Evolutionary conservation across 148 eudicot species (phyloP).

Genomic region (Rhododendron williamsianum): DNA sequence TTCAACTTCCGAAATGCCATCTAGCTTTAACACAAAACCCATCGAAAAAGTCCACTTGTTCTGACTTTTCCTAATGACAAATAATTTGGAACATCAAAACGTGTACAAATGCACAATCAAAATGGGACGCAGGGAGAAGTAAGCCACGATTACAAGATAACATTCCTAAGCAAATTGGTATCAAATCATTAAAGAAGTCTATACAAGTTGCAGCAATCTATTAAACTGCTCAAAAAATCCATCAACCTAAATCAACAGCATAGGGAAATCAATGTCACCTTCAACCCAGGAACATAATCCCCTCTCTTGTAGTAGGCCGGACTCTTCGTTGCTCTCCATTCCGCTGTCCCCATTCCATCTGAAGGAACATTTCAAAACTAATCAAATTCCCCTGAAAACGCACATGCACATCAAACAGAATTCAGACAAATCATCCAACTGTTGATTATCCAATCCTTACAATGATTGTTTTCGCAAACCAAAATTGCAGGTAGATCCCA

Average conservation of each 20-base stretch:
- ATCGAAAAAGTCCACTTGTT: neutral
- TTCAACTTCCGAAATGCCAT: neutral
- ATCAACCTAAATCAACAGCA: neutral
- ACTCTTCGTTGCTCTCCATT: constrained; percentile 97
- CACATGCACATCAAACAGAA: neutral
- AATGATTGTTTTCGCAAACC: constrained; percentile 97
- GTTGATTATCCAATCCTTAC: constrained; percentile 26
- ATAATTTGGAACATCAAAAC: neutral
- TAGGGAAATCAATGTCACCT: constrained; percentile 31
- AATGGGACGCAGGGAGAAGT: neutral
- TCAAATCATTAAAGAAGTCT: neutral
- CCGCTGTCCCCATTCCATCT: constrained; percentile 99
- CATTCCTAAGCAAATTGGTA: neutral
- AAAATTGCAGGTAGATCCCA: constrained; percentile 95
- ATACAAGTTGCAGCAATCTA: neutral
- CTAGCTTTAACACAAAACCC: neutral
- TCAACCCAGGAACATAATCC: constrained; percentile 96
- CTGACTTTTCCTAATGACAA: neutral
- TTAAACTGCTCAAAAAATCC: neutral
- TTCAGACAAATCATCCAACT: neutral
- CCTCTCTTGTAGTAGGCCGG: constrained; percentile 96
- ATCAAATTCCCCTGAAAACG: neutral
- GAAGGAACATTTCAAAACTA: constrained; percentile 12
- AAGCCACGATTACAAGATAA: neutral
- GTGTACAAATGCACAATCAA: neutral